Evolutionary conservation across 2,329 filamentous ascomycete genomes (phyloP), one percentile per base, ranked within the genome.

Genomic region (Helotiales sp.): DNA sequence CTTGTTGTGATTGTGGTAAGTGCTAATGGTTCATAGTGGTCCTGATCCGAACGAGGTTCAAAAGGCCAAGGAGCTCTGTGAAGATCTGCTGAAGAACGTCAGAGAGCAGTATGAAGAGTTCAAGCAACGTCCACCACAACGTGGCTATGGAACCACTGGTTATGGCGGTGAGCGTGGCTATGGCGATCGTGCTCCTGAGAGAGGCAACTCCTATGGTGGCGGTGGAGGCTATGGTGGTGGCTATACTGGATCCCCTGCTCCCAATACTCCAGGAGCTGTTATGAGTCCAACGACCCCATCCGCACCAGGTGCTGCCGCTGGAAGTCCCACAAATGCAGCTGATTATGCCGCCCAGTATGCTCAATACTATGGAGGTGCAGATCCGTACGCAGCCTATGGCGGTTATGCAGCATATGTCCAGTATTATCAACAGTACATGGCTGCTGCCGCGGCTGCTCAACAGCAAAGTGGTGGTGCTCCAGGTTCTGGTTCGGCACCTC

Each of bases 311-410:
- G n/a, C n/a, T 44, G 40, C 22, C 22, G 73, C 74, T 30, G 71
- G 71, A 24, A 78, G 73, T 56, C 75, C 81, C 10, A 74, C 81
- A 25, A 70, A 73, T 38, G 69, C 67, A 40, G 73, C 77, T 33
- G 89, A 96, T 67, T 95, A 95, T 72, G 85, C 85, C 52, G 85
- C 88, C 17, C 89, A 93, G 69, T 96, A 96, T 72, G 88, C 90
- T 2, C 88, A 92, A 71, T 95, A 96, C 73, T 93, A 93, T 61
- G 76, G 75, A 46, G 79, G 80, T 54, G 78, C 83, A 62, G 91
- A 97, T 69, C 93, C 93, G 0, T 97, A 97, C 72, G 91, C 91
- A 40, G 86, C 90, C 8, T 97, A 95, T 67, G 93, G 93, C 61
- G 93, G 93, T 54, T 97, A 95, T 74, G 83, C 87, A 66, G 89